phyloP scores from a whole-genome alignment of 805 yeast genomes.

The Suhomyces pyralidae region DNA sequence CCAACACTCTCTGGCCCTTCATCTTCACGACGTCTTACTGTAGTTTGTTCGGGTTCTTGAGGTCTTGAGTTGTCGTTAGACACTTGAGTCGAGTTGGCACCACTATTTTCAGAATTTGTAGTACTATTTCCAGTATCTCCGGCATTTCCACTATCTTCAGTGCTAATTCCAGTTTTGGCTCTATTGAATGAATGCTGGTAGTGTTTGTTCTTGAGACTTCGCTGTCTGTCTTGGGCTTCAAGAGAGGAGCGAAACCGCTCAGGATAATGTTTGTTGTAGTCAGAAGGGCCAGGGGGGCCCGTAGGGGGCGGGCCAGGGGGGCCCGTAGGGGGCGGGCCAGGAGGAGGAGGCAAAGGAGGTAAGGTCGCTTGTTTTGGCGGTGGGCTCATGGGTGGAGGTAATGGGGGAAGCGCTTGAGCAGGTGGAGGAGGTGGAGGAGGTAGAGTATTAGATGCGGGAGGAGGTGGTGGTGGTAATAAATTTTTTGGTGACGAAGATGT shows the following conservation, averaged over 20 bases:
- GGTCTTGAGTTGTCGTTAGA: too few species aligned
- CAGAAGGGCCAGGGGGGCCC: not conserved
- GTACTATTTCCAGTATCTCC: not conserved
- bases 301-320: too few species aligned
- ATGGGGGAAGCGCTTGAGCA: not conserved
- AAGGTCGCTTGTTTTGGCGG: not conserved
- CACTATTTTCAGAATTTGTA: not conserved
- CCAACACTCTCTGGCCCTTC: not conserved
- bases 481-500: not conserved
- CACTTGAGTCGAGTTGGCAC: not conserved
- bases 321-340: not conserved
- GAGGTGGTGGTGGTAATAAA: not conserved
- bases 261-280: constrained; percentile 1
- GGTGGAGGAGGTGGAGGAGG: not conserved
- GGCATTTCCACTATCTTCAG: not conserved
- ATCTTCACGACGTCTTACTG: too few species aligned
- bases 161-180: not conserved
- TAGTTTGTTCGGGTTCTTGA: too few species aligned
- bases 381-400: not conserved
- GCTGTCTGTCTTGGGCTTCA: constrained; percentile 6
- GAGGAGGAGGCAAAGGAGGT: constrained; percentile 1
- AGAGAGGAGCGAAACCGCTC: not conserved
- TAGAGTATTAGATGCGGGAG: not conserved
- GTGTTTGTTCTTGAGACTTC: not conserved
- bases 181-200: not conserved